Conservation (phyloP, 164 flowering plant species). For the Berberis thunbergii region DNA sequence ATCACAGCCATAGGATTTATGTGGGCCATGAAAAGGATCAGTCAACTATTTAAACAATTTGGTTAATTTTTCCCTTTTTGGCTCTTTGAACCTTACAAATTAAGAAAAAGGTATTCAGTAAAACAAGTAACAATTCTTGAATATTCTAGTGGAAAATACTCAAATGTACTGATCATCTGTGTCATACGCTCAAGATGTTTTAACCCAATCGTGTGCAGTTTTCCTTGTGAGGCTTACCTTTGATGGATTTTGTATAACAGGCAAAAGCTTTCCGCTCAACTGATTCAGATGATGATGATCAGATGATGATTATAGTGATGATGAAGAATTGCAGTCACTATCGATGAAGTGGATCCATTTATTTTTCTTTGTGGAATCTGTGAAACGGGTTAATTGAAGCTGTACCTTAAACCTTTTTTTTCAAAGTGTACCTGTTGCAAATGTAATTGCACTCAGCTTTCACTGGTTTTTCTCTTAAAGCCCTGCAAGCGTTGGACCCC, state of each 20-base stretch:
- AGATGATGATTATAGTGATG: slow-evolving; percentile 92
- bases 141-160: neutral
- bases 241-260: slow-evolving; percentile 21
- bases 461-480: slow-evolving; percentile 20
- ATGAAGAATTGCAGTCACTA: slow-evolving; percentile 91
- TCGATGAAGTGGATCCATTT: slow-evolving; percentile 95
- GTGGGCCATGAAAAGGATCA: neutral
- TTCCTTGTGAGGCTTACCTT: neutral
- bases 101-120: neutral
- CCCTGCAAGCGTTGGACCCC: slow-evolving; percentile 69
- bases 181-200: neutral
- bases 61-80: too few species aligned
- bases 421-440: neutral
- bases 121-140: neutral
- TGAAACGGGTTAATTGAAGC: slow-evolving; percentile 58
- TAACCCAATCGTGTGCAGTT: neutral
- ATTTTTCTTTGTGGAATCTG: slow-evolving; percentile 75
- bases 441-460: neutral
- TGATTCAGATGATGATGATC: slow-evolving; percentile 76
- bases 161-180: neutral
- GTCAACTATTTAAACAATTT: neutral
- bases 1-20: neutral
- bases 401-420: neutral
- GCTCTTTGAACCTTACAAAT: too few species aligned
- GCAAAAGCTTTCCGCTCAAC: slow-evolving; percentile 64